Base-by-base conservation (phyloP, 805 yeast genomes). In the Metschnikowia vanudenii region DNA sequence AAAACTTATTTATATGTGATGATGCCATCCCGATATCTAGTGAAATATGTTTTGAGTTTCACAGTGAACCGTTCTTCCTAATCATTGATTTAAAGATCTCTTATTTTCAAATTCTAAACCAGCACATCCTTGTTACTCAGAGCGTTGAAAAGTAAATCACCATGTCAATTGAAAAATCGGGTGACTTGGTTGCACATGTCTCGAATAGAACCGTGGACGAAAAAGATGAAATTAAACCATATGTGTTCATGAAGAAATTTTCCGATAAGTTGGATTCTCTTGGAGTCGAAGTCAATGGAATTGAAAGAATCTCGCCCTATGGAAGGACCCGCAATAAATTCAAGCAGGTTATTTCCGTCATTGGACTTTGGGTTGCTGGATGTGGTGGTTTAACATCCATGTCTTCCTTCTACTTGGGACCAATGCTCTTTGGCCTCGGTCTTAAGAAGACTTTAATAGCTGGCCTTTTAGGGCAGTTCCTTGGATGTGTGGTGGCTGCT, bases 361-460 rank as follows among this genome's bases (percentile, higher is more conserved):
- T 76, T 10, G 90, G 94, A 2, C 74, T 88, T 37, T 89, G 96
- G 96, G 58, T 87, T 13, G 82, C 91, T 34, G 96, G 92, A 0
- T 78, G 91, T 48, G 95, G 96, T 43, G 90, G 96, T 0, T 69
- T 89, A n/a, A 84, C 95, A 2, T 87, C 96, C 1, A 86, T 89
- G 90, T 85, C 96, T 1, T 80, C 94, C 1, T 89, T 79, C 58
- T 80, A 85, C 45, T 67, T 88, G 39, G 94, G 95, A 0, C 88
- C 96, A 0, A 62, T 87, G 41, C 59, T 86, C 2, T 89, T 79
- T 59, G 85, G 79, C 2, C 68, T 89, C 19, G 87, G 88, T 11
- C 82, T 86, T 55, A 77, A 68, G 47, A 84, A 87, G 55, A 69
- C 87, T 1, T 58, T 86, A 50, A 65, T 80, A 3, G 69, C 81